Base-by-base conservation (phyloP, 768 basidiomycete genomes). In the Lactarius tabidus region DNA sequence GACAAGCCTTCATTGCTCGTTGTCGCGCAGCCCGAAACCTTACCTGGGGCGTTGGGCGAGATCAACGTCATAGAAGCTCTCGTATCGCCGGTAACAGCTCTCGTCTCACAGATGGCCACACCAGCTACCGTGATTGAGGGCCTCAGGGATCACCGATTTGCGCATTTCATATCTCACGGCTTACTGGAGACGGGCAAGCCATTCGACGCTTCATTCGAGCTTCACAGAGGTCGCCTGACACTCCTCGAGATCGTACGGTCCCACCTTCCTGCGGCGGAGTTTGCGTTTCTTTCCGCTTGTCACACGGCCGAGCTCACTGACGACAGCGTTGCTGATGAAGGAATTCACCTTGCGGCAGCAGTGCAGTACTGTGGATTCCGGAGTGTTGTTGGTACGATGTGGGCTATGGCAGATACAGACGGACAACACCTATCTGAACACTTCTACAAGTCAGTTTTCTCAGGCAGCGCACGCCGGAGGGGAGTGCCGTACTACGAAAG, bases 331-430 rank as follows among this genome's bases (percentile, higher is more conserved):
- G 18, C 62, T 1, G 63, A 69, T 6, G 68, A 67, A 35, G 61
- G 35, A 7, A 29, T 69, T 0, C 55, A 63, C 33, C 66, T 69
- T 9, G 59, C 59, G 2, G 64, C 56, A 7, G 69, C 64, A 0
- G 38, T 66, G 41, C 63, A n/a, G n/a, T n/a, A n/a, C n/a, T n/a
- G n/a, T n/a, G n/a, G n/a, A n/a, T n/a, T n/a, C n/a, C n/a, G n/a
- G 62, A 54, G 67, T 15, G 57, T 65, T 14, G 64, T 66, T 2
- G 60, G 51, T 14, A 66, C 60, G 14, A 48, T 63, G 31, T 66
- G 68, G 68, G 33, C 28, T 2, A 65, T 64, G 59, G 45, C 18
- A 0, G 55, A 69, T 26, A n/a, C 6, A 1, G 68, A 68, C 20
- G 51, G 57, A 9, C 55, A n/a, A 18, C 28, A 36, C 9, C 15